Conservation (phyloP, 2,329 filamentous ascomycete species). For the Fusarium sarcochroum region DNA sequence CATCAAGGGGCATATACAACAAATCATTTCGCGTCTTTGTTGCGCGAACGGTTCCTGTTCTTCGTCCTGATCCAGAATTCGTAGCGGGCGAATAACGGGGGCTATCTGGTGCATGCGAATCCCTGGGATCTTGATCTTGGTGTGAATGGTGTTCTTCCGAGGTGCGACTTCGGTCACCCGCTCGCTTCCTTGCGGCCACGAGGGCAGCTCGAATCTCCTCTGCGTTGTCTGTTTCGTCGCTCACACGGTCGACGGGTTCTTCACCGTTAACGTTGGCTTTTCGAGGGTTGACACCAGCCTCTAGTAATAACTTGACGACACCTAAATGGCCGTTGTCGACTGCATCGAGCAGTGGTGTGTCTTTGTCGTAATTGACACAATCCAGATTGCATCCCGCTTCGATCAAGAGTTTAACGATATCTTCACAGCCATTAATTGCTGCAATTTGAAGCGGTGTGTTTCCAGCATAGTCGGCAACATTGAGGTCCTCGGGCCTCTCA, state of each 20-base stretch:
- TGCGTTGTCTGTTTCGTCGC: constrained; percentile 81
- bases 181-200: constrained; percentile 70
- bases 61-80: constrained; percentile 59
- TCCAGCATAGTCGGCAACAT: constrained; percentile 93
- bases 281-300: constrained; percentile 90
- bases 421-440: constrained; percentile 85
- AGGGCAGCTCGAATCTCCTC: constrained; percentile 81
- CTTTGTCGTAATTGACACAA: constrained; percentile 83
- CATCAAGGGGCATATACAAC: constrained; percentile 74
- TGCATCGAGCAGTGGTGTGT: constrained; percentile 95
- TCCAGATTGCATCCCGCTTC: constrained; percentile 88
- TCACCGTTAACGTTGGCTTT: constrained; percentile 93
- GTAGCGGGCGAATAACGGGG: constrained; percentile 70
- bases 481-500: constrained; percentile 88
- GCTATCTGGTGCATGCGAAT: constrained; percentile 70
- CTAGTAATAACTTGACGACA: constrained; percentile 86
- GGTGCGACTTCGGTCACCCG: constrained; percentile 66
- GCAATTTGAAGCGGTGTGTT: constrained; percentile 97
- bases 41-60: constrained; percentile 69
- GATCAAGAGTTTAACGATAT: constrained; percentile 90
- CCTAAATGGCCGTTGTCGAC: constrained; percentile 95
- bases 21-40: constrained; percentile 76
- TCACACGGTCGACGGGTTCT: constrained; percentile 88
- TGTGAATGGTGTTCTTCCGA: constrained; percentile 70
- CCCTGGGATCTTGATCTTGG: constrained; percentile 64